phyloP scores from a whole-genome alignment of 352 stramenopile genomes.

The Phytophthora aleatoria region DNA sequence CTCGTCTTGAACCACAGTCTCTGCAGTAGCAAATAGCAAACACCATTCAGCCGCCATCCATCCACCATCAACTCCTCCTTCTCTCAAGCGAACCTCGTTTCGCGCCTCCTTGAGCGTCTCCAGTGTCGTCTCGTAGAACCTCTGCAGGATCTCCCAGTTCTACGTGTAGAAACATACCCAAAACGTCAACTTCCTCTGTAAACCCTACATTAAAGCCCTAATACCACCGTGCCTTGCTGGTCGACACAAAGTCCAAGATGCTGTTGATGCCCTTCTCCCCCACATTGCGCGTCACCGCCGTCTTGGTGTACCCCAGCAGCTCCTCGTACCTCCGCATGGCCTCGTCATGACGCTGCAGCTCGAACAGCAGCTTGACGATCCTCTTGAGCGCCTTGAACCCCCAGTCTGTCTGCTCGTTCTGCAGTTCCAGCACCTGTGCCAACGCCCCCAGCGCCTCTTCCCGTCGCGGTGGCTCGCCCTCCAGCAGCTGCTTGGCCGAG shows the following conservation, averaged over 20 bases:
- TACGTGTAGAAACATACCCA: conserved; percentile 8
- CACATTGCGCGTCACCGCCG: conserved; percentile 91
- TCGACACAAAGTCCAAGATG: conserved; percentile 94
- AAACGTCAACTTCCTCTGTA: not conserved
- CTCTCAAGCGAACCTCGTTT: conserved; percentile 50
- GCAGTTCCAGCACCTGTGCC: conserved; percentile 58
- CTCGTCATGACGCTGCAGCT: conserved; percentile 67
- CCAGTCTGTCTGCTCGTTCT: conserved; percentile 79
- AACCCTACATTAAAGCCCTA: not conserved
- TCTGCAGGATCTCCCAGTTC: conserved; percentile 86
- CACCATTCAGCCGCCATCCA: not conserved
- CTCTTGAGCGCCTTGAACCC: conserved; percentile 96
- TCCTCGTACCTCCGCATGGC: conserved; percentile 89
- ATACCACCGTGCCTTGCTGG: conserved; percentile 54
- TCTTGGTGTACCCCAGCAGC: conserved; percentile 89
- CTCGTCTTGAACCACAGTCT: conserved; percentile 97
- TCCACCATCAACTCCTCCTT: not conserved
- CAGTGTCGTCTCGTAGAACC: conserved; percentile 86
- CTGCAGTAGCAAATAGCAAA: conserved; percentile 24
- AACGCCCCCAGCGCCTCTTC: conserved; percentile 53
- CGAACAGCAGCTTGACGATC: conserved; percentile 92
- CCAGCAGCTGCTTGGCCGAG: conserved; percentile 85
- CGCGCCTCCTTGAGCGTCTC: conserved; percentile 84
- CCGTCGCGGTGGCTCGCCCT: conserved; percentile 51
- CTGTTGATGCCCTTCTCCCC: conserved; percentile 96